Conservation (phyloP, 768 basidiomycete genomes). For the Termitomyces sp. region DNA sequence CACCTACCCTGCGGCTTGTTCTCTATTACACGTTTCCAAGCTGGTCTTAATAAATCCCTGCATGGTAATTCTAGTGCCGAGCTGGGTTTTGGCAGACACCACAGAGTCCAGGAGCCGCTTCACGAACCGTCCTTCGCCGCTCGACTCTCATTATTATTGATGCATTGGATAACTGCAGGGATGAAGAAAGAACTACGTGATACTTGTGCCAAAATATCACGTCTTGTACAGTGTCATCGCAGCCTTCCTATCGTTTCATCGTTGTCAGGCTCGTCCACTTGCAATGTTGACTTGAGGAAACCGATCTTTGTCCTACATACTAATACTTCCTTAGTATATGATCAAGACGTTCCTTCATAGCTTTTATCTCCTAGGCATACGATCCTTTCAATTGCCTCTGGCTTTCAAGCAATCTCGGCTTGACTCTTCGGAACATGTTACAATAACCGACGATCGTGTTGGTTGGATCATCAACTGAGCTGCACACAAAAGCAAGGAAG, state of each 20-base stretch:
- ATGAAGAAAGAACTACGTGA: too few species aligned
- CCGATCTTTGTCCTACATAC: background rate
- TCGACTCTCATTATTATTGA: too few species aligned
- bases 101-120: background rate
- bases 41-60: background rate
- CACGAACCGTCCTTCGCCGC: background rate
- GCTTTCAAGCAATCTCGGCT: background rate
- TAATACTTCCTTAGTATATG: too few species aligned
- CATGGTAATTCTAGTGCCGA: background rate
- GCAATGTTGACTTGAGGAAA: background rate
- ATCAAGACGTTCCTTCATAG: background rate
- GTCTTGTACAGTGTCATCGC: too few species aligned
- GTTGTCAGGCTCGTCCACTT: background rate
- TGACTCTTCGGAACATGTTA: background rate
- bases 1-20: background rate
- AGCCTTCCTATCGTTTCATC: background rate
- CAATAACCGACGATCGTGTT: background rate
- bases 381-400: background rate
- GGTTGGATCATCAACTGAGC: too few species aligned
- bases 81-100: background rate
- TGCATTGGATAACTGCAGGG: too few species aligned
- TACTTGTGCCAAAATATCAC: too few species aligned
- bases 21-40: background rate
- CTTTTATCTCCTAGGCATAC: background rate
- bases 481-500: too few species aligned